A percentile compares a stretch with the other conserved stretches of the same genome.
Evolutionary conservation across 106 monocot genomes (phyloP).

Genomic region (Alisma plantagoaquatica): DNA sequence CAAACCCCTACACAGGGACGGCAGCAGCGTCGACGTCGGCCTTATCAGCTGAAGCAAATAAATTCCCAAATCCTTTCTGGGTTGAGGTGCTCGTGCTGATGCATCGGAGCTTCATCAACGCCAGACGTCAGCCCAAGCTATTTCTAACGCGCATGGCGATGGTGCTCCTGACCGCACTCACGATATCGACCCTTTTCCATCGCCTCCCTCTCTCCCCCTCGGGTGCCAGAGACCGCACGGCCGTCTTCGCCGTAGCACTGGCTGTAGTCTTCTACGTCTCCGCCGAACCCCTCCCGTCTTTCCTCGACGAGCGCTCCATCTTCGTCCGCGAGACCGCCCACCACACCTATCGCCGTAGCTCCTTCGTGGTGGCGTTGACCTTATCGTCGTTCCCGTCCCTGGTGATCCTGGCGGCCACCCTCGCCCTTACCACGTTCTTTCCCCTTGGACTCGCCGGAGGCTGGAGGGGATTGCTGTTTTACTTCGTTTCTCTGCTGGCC

Average conservation of each 20-base stretch:
- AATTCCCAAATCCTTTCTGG: constrained; percentile 63
- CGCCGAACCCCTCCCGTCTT: constrained; percentile 76
- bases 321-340: constrained; percentile 86
- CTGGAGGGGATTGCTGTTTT: constrained; percentile 50
- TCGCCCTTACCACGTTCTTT: constrained; percentile 75
- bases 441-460: constrained; percentile 76
- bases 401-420: constrained; percentile 49
- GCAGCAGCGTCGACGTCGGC: no score
- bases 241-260: constrained; percentile 84
- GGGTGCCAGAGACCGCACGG: constrained; percentile 60
- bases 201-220: constrained; percentile 51
- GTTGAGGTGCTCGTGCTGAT: constrained; percentile 29
- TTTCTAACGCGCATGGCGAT: constrained; percentile 41
- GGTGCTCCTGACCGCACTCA: constrained; percentile 63
- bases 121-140: constrained; percentile 41
- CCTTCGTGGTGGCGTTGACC: constrained; percentile 76
- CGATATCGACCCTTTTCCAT: constrained; percentile 80
- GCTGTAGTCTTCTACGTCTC: constrained; percentile 85
- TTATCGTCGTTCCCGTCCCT: constrained; percentile 56
- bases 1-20: no score
- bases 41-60: constrained; percentile 1
- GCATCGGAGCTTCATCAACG: constrained; percentile 33
- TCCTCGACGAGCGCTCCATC: constrained; percentile 78
- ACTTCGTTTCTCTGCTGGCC: constrained; percentile 56
- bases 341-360: constrained; percentile 83